Evolutionary conservation across 2,329 filamentous ascomycete genomes (phyloP).

Genomic region (Dactylella cylindrospora): DNA sequence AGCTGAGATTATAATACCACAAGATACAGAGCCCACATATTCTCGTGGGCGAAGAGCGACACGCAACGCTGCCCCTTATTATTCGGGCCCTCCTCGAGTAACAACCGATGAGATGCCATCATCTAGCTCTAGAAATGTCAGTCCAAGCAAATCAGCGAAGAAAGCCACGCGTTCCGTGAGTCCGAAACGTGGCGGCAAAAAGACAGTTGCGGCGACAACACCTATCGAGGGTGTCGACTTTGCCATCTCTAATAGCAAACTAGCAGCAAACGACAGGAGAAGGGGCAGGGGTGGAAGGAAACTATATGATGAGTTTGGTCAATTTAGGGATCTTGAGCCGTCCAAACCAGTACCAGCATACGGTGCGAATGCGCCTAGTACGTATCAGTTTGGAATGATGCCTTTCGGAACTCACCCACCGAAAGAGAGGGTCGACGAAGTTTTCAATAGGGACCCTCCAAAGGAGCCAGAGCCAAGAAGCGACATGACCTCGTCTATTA

Average conservation of each 20-base stretch:
- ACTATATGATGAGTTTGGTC: slow-evolving; percentile 23
- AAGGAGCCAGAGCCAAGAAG: slow-evolving; percentile 34
- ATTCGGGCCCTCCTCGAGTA: slow-evolving; percentile 18
- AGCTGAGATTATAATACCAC: slow-evolving; percentile 4
- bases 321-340: slow-evolving; percentile 33
- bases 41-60: slow-evolving; percentile 31
- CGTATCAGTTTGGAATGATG: slow-evolving; percentile 35
- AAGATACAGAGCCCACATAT: slow-evolving; percentile 12
- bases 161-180: slow-evolving; percentile 34
- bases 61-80: slow-evolving; percentile 33
- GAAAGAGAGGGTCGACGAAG: slow-evolving; percentile 38
- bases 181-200: slow-evolving; percentile 23
- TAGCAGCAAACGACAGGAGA: slow-evolving; percentile 8
- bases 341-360: slow-evolving; percentile 13
- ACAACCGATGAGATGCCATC: neutral
- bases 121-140: slow-evolving; percentile 8
- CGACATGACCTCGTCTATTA: slow-evolving; percentile 20
- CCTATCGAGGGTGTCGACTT: slow-evolving; percentile 3
- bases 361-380: neutral
- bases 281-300: slow-evolving; percentile 1
- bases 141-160: slow-evolving; percentile 21
- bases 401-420: slow-evolving; percentile 35
- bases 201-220: slow-evolving; percentile 8
- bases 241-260: slow-evolving; percentile 1
- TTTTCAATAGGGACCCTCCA: slow-evolving; percentile 37